These are phyloP conservation scores for Trichoderma lentiforme DNA, from an alignment of 2,329 filamentous ascomycete genomes.

Conservation along the genomic window DNA sequence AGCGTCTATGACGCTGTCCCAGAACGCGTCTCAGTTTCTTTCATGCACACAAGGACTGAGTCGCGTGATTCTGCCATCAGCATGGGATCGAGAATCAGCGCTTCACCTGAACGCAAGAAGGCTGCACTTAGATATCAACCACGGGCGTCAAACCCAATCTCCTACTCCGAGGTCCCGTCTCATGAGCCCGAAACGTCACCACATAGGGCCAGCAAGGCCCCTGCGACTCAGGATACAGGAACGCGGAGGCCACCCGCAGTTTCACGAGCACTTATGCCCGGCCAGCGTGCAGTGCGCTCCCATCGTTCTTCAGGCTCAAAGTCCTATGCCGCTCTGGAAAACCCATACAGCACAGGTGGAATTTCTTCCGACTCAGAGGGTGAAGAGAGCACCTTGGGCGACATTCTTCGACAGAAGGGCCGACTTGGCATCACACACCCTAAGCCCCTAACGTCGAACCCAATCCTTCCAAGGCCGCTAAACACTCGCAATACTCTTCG, in stretches of 20 bases:
- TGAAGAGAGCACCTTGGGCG: slow-evolving; percentile 32
- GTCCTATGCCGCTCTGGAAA: slow-evolving; percentile 46
- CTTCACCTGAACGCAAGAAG: slow-evolving; percentile 41
- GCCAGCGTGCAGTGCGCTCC: slow-evolving; percentile 37
- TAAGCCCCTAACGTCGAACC: slow-evolving; percentile 54
- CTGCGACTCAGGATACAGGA: slow-evolving; percentile 49
- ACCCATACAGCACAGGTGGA: slow-evolving; percentile 42
- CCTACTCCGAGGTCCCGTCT: slow-evolving; percentile 50
- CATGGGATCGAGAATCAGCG: slow-evolving; percentile 48
- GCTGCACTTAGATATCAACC: slow-evolving; percentile 47
- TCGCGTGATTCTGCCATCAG: slow-evolving; percentile 57
- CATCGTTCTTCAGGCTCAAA: slow-evolving; percentile 33
- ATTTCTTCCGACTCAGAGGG: slow-evolving; percentile 41
- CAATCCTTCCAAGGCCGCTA: slow-evolving; percentile 28
- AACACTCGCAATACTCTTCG: not conserved
- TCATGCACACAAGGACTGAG: slow-evolving; percentile 70
- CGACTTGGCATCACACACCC: slow-evolving; percentile 37
- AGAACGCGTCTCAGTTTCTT: slow-evolving; percentile 62
- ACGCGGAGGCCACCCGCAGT: slow-evolving; percentile 53
- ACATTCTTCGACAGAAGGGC: slow-evolving; percentile 29
- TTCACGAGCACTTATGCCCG: slow-evolving; percentile 52
- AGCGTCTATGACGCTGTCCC: slow-evolving; percentile 44
- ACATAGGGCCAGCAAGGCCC: slow-evolving; percentile 31
- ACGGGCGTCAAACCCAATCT: slow-evolving; percentile 37
- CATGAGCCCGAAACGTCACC: slow-evolving; percentile 40